Percentiles rank a stretch among this genome's conserved stretches.
phyloP scores from a whole-genome alignment of 345 rosid genomes.

The Lenwebbia sp. region DNA sequence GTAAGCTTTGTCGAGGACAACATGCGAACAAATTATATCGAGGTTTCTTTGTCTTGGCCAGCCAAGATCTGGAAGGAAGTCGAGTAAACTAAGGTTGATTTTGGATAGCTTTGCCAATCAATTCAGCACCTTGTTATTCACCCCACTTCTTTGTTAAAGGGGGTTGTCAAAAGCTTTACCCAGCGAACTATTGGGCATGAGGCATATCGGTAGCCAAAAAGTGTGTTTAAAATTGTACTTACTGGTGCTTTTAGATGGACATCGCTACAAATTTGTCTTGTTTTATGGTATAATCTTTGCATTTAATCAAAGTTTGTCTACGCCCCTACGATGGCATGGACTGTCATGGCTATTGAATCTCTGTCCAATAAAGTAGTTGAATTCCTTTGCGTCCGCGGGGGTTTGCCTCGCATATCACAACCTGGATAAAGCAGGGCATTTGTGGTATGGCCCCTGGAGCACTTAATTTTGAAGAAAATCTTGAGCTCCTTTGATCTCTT shows the following conservation, averaged over 20 bases:
- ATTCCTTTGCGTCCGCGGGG: neutral
- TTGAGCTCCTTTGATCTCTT: neutral
- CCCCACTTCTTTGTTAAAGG: neutral
- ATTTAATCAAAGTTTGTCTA: fast-evolving
- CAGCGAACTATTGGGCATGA: fast-evolving
- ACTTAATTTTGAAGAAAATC: neutral
- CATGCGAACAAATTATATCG: neutral
- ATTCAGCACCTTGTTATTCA: neutral
- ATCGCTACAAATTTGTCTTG: neutral
- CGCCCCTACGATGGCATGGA: neutral
- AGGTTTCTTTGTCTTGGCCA: neutral
- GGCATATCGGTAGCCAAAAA: neutral
- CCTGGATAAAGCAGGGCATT: neutral
- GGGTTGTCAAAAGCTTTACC: neutral
- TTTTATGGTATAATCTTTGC: neutral
- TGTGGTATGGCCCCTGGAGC: neutral
- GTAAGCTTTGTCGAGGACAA: neutral
- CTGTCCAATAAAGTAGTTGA: neutral
- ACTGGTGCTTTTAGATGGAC: neutral
- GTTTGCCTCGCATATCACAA: neutral
- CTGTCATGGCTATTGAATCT: neutral
- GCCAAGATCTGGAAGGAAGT: neutral
- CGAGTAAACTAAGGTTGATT: neutral
- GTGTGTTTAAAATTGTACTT: neutral
- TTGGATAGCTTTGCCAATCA: neutral